Conservation (phyloP, 305 asterid genomes). For the Lippia alba region DNA sequence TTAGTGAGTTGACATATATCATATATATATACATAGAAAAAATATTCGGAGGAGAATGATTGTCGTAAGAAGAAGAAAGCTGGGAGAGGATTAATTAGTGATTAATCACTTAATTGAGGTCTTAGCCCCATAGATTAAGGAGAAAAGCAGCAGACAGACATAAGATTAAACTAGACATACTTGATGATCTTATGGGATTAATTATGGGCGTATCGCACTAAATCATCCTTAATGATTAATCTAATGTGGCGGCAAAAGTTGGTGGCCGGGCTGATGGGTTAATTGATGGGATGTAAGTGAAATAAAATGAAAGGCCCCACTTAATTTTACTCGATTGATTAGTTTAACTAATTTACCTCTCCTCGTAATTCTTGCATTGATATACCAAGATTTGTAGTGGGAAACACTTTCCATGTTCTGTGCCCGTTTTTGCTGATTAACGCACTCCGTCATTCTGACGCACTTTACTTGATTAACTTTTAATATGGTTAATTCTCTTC, state of each 20-base stretch:
- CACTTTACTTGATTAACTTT: background rate
- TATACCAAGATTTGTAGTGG: slow-evolving; percentile 34
- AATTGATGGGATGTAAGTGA: slow-evolving; percentile 46
- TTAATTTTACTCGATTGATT: slow-evolving; percentile 4
- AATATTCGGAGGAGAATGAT: slow-evolving; percentile 42
- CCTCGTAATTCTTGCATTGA: slow-evolving; percentile 16
- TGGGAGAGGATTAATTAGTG: slow-evolving; percentile 40
- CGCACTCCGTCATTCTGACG: slow-evolving; percentile 36
- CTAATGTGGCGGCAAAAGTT: slow-evolving; percentile 37
- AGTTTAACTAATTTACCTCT: background rate
- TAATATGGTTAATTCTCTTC: background rate
- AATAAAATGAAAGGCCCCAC: slow-evolving; percentile 33
- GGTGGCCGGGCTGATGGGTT: slow-evolving; percentile 41
- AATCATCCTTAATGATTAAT: slow-evolving; percentile 18
- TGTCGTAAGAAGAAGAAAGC: slow-evolving; percentile 17
- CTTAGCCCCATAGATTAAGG: slow-evolving; percentile 39
- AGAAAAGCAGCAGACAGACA: slow-evolving; percentile 37
- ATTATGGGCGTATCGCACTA: slow-evolving; percentile 33
- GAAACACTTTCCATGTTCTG: slow-evolving; percentile 38
- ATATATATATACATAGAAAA: slow-evolving; percentile 4
- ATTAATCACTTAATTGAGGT: slow-evolving; percentile 42
- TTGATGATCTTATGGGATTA: slow-evolving; percentile 3
- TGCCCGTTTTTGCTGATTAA: slow-evolving; percentile 33
- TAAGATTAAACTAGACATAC: slow-evolving; percentile 1
- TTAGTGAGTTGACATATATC: slow-evolving; percentile 54